These are phyloP conservation scores for Alternaria brassicae DNA, from an alignment of 2,329 filamentous ascomycete genomes.

Conservation along the genomic window DNA sequence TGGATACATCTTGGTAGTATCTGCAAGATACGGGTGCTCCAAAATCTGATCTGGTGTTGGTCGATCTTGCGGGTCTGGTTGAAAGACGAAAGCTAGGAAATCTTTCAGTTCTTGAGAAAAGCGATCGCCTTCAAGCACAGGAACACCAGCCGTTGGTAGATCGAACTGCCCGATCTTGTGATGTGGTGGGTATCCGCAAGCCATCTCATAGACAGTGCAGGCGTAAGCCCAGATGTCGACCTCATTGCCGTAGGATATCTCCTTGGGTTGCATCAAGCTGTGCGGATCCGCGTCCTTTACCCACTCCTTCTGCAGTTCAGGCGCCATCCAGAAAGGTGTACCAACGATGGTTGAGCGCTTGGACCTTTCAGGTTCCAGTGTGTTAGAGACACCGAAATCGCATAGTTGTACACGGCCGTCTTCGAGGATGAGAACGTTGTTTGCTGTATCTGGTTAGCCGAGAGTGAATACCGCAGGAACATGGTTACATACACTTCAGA, in stretches of 20 bases:
- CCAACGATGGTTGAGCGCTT: constrained; percentile 84
- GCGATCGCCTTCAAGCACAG: constrained; percentile 72
- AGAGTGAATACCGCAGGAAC: not conserved
- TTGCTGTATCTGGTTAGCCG: constrained; percentile 53
- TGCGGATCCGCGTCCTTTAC: constrained; percentile 67
- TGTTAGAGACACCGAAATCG: constrained; percentile 83
- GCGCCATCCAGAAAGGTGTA: constrained; percentile 87
- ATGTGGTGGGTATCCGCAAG: constrained; percentile 77
- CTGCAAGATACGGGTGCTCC: constrained; percentile 71
- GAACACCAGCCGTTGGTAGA: constrained; percentile 59
- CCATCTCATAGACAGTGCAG: constrained; percentile 81
- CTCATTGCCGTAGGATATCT: constrained; percentile 57
- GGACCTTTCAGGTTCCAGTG: constrained; percentile 75
- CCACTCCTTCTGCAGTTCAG: constrained; percentile 64
- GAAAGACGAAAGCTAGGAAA: constrained; percentile 75
- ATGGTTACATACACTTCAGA: constrained; percentile 61
- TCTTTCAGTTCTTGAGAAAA: constrained; percentile 74
- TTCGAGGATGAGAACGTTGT: constrained; percentile 81
- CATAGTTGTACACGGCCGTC: constrained; percentile 79
- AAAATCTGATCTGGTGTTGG: constrained; percentile 75
- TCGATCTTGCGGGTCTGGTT: constrained; percentile 71
- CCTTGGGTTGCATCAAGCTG: constrained; percentile 60
- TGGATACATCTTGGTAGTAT: constrained; percentile 69
- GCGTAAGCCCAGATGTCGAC: constrained; percentile 86
- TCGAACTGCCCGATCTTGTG: constrained; percentile 51